Conservation (phyloP, 345 rosid genomes). For the Eutrema yunnanense region DNA sequence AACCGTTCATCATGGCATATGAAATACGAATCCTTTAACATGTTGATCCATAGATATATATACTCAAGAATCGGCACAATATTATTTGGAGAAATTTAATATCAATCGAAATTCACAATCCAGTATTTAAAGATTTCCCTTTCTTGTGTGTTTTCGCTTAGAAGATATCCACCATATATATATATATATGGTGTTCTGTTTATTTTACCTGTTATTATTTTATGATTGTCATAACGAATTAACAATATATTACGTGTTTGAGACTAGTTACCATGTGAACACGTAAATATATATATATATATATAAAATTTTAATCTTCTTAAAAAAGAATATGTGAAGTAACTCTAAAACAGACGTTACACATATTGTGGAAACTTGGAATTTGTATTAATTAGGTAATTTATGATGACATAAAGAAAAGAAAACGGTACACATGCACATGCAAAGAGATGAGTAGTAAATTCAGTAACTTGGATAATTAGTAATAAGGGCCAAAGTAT, state of each 20-base stretch:
- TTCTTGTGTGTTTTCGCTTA: not conserved
- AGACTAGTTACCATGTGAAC: not conserved
- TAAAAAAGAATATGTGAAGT: not conserved
- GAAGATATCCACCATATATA: not conserved
- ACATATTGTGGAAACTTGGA: not conserved
- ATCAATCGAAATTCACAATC: not conserved
- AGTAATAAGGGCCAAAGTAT: slow-evolving; percentile 58
- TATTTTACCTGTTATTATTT: not conserved
- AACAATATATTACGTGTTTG: not conserved
- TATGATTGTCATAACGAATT: not conserved
- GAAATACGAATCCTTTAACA: not conserved
- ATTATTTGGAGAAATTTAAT: not conserved
- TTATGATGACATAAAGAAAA: not conserved
- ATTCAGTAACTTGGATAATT: slow-evolving; percentile 23
- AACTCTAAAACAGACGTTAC: not conserved
- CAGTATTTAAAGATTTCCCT: not conserved
- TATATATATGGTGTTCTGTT: not conserved
- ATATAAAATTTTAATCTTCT: not conserved
- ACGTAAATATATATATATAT: not conserved
- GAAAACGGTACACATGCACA: slow-evolving; percentile 8
- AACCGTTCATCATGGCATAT: not conserved
- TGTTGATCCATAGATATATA: not conserved
- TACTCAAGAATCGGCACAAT: not conserved
- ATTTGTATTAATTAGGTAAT: not conserved
- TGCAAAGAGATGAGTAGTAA: not conserved